Evolutionary conservation across 441 rosid genomes (phyloP), one percentile per base, ranked within the genome.

Genomic region (Euphorbia corollata): DNA sequence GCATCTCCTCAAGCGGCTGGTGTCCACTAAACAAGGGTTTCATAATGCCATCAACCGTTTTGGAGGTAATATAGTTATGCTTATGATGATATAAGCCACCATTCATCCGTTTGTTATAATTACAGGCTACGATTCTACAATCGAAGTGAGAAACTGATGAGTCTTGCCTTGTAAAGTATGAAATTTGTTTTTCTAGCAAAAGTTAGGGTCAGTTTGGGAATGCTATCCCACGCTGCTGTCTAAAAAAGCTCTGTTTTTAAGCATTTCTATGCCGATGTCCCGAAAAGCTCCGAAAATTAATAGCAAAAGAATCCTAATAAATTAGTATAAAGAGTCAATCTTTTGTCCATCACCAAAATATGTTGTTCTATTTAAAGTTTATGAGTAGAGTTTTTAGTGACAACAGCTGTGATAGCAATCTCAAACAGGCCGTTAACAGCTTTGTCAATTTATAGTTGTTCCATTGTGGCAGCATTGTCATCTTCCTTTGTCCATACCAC

Each of bases 1-100:
- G 91, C 79, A 73, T 71, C 60, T 74, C 65, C 61, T 81, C 77
- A 71, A 81, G 77, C 77, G 56, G 59, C 61, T 81, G 56, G 60
- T 66, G 48, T 74, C 76, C 71, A 54, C 69, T 36, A 77, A 75
- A 55, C 72, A 41, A 41, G 68, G 78, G 74, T 27, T 74, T 55
- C 51, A 47, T 72, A 71, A 62, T 72, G 70, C 75, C 59, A 19
- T 20, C 30, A 80, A 69, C 64, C 61, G 71, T 68, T 69, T 38
- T 47, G 69, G 76, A 78, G 84, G 87, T 84, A 75, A 61, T 68
- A 15, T 43, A 20, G 53, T 43, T 58, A 27, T 27, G 32, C 13
- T 8, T 55, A 63, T 56, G 53, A 53, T 32, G 66, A 5, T 13
- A 36, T 23, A 47, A 64, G 16, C 41, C 16, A 1, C 19, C 7